Conservation (phyloP, 495 filamentous ascomycete genomes). For the Xanthoparmelia taractica region DNA sequence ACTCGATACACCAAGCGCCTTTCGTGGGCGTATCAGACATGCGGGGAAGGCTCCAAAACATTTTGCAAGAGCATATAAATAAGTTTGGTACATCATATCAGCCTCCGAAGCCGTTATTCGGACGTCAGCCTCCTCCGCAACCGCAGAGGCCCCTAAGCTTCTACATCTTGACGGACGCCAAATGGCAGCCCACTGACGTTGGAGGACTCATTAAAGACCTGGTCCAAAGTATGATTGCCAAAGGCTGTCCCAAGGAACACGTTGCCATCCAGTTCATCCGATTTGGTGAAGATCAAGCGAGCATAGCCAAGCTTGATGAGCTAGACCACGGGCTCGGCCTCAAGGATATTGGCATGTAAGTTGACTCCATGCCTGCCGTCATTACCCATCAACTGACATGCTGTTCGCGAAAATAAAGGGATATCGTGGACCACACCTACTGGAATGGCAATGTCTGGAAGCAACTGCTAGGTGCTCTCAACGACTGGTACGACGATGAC, state of each 20-base stretch:
- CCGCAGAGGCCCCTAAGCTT: slow-evolving; percentile 28
- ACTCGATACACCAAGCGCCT: not conserved
- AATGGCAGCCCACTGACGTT: slow-evolving; percentile 29
- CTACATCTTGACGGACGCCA: slow-evolving; percentile 37
- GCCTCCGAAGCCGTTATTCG: not conserved
- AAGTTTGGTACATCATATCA: slow-evolving; percentile 25
- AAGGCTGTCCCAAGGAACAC: slow-evolving; percentile 16
- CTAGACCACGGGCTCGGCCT: slow-evolving; percentile 28
- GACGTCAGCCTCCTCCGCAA: slow-evolving; percentile 13
- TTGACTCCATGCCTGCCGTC: not conserved
- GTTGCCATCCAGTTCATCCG: slow-evolving; percentile 37
- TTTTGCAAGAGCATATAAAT: slow-evolving; percentile 11
- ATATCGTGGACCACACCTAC: slow-evolving; percentile 32
- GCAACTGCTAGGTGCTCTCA: slow-evolving; percentile 31
- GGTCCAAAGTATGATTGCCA: slow-evolving; percentile 26
- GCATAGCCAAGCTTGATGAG: slow-evolving; percentile 26
- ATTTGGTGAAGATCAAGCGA: slow-evolving; percentile 31
- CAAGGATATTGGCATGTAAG: slow-evolving; percentile 7
- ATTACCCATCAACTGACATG: not conserved
- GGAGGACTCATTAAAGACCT: slow-evolving; percentile 26
- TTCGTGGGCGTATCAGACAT: slow-evolving; percentile 16
- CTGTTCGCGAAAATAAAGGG: slow-evolving; percentile 22
- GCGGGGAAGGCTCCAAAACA: slow-evolving; percentile 9
- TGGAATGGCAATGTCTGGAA: slow-evolving; percentile 32
- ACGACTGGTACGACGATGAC: slow-evolving; percentile 24